Evolutionary conservation across 805 yeast genomes (phyloP).

Genomic region (Saccharomycopsis sp.): DNA sequence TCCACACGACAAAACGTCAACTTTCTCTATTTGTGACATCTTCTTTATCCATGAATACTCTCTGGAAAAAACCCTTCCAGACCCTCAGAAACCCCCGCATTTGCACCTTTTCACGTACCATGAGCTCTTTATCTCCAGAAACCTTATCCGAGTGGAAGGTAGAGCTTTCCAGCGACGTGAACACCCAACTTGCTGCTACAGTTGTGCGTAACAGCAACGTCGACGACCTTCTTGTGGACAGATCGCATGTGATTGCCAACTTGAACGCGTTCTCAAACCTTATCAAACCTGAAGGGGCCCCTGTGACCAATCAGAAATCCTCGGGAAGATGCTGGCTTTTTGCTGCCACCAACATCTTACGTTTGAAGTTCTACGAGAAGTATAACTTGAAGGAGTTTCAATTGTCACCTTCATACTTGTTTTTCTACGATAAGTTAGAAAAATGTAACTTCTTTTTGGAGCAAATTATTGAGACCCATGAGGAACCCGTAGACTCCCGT

Average conservation of each 20-base stretch:
- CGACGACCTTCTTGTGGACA: slow-evolving; percentile 34
- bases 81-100: not conserved
- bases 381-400: slow-evolving; percentile 64
- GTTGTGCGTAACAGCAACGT: slow-evolving; percentile 27
- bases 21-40: not conserved
- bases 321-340: slow-evolving; percentile 89
- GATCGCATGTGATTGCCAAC: slow-evolving; percentile 28
- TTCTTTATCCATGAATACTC: not conserved
- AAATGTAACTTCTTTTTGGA: slow-evolving; percentile 77
- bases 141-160: slow-evolving; percentile 6
- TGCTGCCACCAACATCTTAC: slow-evolving; percentile 70
- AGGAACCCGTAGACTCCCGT: slow-evolving; percentile 62
- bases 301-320: slow-evolving; percentile 65
- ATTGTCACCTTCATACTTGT: slow-evolving; percentile 70
- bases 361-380: slow-evolving; percentile 54
- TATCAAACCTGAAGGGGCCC: slow-evolving; percentile 47
- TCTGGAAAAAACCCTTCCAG: not conserved
- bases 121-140: slow-evolving; percentile 4
- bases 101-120: not conserved
- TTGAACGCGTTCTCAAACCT: slow-evolving; percentile 35
- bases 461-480: slow-evolving; percentile 61
- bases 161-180: slow-evolving; percentile 5
- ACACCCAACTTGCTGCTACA: slow-evolving; percentile 8
- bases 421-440: slow-evolving; percentile 81
- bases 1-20: no score